Evolutionary conservation across 73 alveolate species (phyloP).

Genomic region (Uronychia binucleata): DNA sequence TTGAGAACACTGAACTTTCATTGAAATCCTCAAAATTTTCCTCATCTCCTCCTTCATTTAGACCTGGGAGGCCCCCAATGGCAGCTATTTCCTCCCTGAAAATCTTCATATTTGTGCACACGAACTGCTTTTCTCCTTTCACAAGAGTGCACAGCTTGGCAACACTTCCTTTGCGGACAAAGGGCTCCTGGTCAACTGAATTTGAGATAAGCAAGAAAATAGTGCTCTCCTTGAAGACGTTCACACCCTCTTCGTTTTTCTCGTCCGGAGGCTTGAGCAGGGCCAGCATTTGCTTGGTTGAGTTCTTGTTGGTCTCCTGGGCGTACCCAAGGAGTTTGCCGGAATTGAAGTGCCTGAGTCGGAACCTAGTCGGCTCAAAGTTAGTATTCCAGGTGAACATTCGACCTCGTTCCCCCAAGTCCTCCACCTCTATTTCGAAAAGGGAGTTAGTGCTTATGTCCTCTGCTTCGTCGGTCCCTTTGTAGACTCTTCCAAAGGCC

Average conservation of each 20-base stretch:
- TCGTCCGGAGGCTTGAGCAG: background rate
- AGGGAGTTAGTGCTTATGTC: slow-evolving; percentile 21
- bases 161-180: background rate
- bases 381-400: background rate
- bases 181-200: background rate
- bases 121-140: background rate
- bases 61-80: background rate
- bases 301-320: background rate
- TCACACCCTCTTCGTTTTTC: background rate
- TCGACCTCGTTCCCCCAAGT: slow-evolving; percentile 7
- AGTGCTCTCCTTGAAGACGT: background rate
- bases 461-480: slow-evolving; percentile 44
- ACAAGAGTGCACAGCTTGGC: background rate
- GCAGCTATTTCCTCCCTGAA: background rate
- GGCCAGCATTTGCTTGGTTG: background rate
- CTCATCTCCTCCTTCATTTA: background rate
- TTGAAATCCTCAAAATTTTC: background rate
- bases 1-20: background rate
- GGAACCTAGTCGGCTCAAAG: background rate
- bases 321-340: slow-evolving; percentile 6
- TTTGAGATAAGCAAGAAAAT: background rate
- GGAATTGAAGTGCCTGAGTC: slow-evolving; percentile 8
- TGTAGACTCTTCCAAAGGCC: slow-evolving; percentile 35
- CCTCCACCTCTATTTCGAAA: slow-evolving; percentile 38
- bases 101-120: background rate